phyloP scores from a whole-genome alignment of 257 asterid genomes.

The Penstemon barbatus region DNA sequence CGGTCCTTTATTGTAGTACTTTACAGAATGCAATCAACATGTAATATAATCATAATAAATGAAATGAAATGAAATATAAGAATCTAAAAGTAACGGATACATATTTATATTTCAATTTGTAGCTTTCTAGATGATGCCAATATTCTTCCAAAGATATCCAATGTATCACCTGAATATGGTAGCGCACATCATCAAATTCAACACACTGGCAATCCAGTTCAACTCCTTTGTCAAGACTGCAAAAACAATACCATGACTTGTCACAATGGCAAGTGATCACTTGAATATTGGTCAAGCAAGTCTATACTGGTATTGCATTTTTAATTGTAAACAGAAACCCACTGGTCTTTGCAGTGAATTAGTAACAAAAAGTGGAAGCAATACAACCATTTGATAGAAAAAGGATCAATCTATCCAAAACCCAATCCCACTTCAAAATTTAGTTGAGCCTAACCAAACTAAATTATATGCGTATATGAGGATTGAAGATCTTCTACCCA shows the following conservation, averaged over 20 bases:
- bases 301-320: not conserved
- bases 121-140: conserved; percentile 12
- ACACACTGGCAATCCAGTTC: conserved; percentile 91
- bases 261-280: conserved; percentile 16
- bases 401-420: conserved; percentile 13
- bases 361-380: conserved; percentile 16
- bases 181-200: conserved; percentile 91
- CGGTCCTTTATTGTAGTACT: not conserved
- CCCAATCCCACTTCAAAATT: conserved; percentile 9
- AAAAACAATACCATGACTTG: conserved; percentile 18
- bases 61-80: conserved; percentile 3
- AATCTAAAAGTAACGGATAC: not conserved
- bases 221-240: conserved; percentile 90
- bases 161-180: conserved; percentile 79
- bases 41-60: not conserved
- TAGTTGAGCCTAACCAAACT: not conserved
- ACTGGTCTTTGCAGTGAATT: not conserved
- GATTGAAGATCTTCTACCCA: too few relatives aligned
- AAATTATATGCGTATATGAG: not conserved
- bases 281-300: not conserved
- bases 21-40: conserved; percentile 11
- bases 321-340: not conserved
- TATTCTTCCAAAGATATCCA: not conserved
- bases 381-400: conserved; percentile 17
- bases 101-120: not conserved